These are phyloP conservation scores for Scedosporium minutisporum DNA, from an alignment of 2,329 filamentous ascomycete genomes.

Conservation along the genomic window DNA sequence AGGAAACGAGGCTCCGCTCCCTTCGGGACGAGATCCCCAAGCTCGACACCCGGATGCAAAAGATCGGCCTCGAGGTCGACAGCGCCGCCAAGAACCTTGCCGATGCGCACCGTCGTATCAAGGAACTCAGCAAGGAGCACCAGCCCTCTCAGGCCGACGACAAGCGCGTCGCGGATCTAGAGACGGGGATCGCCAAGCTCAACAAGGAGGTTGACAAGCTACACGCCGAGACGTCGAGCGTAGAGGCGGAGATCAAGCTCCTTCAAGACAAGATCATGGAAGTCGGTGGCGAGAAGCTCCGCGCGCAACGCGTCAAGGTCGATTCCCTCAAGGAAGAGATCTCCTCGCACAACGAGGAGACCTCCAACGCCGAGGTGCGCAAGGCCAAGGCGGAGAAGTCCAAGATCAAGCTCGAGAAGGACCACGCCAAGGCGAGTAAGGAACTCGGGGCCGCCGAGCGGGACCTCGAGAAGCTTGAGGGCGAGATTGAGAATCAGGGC, in stretches of 20 bases:
- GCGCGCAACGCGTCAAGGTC: constrained; percentile 82
- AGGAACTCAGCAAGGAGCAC: constrained; percentile 74
- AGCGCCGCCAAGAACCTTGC: constrained; percentile 75
- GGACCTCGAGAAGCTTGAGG: constrained; percentile 70
- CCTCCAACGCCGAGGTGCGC: constrained; percentile 76
- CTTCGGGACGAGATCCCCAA: constrained; percentile 71
- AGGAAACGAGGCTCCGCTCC: constrained; percentile 63
- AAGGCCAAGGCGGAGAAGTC: constrained; percentile 93
- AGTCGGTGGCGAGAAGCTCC: constrained; percentile 85
- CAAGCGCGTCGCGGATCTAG: constrained; percentile 57
- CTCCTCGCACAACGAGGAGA: constrained; percentile 66
- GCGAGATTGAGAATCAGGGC: constrained; percentile 68
- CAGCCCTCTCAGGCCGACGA: constrained; percentile 75
- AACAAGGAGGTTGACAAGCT: constrained; percentile 73
- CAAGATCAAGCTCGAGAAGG: constrained; percentile 75
- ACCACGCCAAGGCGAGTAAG: constrained; percentile 65
- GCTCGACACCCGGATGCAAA: constrained; percentile 84
- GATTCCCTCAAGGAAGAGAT: constrained; percentile 84
- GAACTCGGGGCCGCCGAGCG: constrained; percentile 63
- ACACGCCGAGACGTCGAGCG: constrained; percentile 72
- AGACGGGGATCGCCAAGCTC: constrained; percentile 68
- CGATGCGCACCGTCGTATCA: constrained; percentile 74
- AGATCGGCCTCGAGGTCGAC: constrained; percentile 78
- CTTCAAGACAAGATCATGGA: constrained; percentile 98
- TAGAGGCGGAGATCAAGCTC: constrained; percentile 86